phyloP scores from a whole-genome alignment of 2,329 filamentous ascomycete genomes.

The Incumbomyces lentus region DNA sequence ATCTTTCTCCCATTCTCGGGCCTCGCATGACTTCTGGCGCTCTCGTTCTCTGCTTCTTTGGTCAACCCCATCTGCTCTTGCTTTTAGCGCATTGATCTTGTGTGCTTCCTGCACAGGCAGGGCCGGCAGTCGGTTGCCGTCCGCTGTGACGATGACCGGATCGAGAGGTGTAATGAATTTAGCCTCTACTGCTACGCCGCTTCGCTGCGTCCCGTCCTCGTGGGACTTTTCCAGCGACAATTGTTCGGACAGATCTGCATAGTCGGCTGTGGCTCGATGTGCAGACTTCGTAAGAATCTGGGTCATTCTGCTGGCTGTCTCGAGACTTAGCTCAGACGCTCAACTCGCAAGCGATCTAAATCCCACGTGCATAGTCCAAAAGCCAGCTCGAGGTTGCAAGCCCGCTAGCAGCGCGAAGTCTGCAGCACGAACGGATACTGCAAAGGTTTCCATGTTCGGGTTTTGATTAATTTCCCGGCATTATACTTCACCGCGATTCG shows the following conservation, averaged over 20 bases:
- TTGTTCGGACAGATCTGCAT: conserved; percentile 21
- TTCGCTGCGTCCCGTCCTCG: conserved; percentile 1
- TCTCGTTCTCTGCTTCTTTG: conserved; percentile 9
- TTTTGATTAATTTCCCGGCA: no score
- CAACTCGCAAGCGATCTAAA: no score
- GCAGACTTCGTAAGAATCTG: no score
- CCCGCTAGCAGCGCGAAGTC: no score
- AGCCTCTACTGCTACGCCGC: conserved; percentile 21
- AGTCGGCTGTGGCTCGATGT: conserved; percentile 15
- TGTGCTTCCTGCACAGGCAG: conserved; percentile 61
- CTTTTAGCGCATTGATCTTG: conserved; percentile 48
- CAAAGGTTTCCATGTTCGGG: no score
- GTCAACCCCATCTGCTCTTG: conserved; percentile 14
- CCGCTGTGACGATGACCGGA: conserved; percentile 57
- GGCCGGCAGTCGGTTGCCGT: conserved; percentile 56
- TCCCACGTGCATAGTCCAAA: no score
- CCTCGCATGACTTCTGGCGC: conserved; percentile 7
- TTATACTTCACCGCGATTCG: no score
- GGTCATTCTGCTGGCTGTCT: no score
- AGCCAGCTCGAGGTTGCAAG: no score
- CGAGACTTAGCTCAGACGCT: no score
- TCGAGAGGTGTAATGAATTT: conserved; percentile 55
- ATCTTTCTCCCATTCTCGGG: conserved; percentile 5
- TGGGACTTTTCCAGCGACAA: conserved; percentile 19
- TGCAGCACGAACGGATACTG: no score